Base-by-base conservation (phyloP, 139 green algal species). In the Ettlia oleoabundans region DNA sequence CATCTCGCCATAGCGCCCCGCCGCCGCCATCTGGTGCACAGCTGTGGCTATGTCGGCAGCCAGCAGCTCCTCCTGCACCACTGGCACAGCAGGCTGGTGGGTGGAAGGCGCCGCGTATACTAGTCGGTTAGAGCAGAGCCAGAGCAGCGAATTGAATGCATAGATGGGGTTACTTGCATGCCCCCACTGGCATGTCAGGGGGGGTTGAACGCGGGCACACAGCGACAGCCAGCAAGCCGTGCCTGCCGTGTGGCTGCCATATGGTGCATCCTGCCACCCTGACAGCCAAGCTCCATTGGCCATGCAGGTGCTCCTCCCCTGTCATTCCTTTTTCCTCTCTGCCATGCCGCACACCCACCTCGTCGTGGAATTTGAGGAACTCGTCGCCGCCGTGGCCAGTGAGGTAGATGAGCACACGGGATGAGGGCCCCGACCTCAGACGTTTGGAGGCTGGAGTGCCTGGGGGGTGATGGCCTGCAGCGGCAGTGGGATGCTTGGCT, bases 351-450 rank as follows among this genome's bases (percentile, higher is more conserved):
- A 58, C 13, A 58, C 47, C 47, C 41, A 73, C 61, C 18, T 85
- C 47, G 40, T 91, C 92, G 74, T 98, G 96, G 73, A 99, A 98
- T 85, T 99, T 99, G 38, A 99, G 86, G 76, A 99, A 99, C 38
- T 94, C 92, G 55, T 98, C 93, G 21, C 97, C 97, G 1, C 95
- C 95, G 77, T 98, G 94, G 3, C 94, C 94, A 0, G 92, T 94
- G 28, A 98, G 80, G 83, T 93, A 98, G 2, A 98, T 84, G 75
- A 99, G 86, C 19, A 99, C 87, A 75, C 96, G 97, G 71, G 90
- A 96, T 30, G 65, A 47, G 2, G 73, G 72, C 62, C 95, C 90
- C 3, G 91, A 95, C 24, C 93, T 77, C 81, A 99, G 86, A 26
- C 92, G 89, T 82, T 97, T 95, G 42, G 91, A 94, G 40, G 53